phyloP scores from a whole-genome alignment of 192 early-diverging fungal species.

The Backusella macrospora region DNA sequence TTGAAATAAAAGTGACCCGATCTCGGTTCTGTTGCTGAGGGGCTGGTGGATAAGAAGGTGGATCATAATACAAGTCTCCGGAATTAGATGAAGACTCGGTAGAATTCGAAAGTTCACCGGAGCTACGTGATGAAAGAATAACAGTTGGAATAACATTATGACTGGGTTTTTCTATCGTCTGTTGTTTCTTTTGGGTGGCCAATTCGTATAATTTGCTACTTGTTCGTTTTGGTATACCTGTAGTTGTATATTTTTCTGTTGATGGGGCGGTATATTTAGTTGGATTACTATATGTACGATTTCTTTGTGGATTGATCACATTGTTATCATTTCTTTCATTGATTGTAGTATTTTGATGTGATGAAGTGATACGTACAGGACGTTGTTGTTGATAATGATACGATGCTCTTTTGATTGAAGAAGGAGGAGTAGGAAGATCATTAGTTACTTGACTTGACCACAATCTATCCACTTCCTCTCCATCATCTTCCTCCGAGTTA shows the following conservation, averaged over 20 bases:
- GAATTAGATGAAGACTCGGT: conserved; percentile 4
- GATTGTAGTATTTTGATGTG: neutral
- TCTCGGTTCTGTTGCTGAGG: neutral
- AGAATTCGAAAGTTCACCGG: conserved; percentile 2
- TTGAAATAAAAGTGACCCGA: neutral
- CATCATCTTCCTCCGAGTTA: neutral
- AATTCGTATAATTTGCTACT: conserved; percentile 1
- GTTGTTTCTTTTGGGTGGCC: neutral
- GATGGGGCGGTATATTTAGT: neutral
- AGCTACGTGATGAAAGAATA: neutral
- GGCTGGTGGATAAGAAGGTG: neutral
- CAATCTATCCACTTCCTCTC: neutral
- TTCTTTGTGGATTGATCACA: neutral
- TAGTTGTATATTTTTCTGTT: neutral
- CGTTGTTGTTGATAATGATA: neutral
- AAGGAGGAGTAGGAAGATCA: neutral
- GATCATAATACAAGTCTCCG: neutral
- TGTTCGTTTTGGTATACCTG: neutral
- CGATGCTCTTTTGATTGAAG: too few relatives aligned
- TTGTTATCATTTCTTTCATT: neutral
- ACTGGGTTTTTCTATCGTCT: neutral
- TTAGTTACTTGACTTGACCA: neutral
- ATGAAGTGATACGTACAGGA: neutral
- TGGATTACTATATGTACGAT: conserved; percentile 12
- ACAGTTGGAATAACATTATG: neutral